Conservation (phyloP, 495 filamentous ascomycete species). For the Aspergillus funiculosus region DNA sequence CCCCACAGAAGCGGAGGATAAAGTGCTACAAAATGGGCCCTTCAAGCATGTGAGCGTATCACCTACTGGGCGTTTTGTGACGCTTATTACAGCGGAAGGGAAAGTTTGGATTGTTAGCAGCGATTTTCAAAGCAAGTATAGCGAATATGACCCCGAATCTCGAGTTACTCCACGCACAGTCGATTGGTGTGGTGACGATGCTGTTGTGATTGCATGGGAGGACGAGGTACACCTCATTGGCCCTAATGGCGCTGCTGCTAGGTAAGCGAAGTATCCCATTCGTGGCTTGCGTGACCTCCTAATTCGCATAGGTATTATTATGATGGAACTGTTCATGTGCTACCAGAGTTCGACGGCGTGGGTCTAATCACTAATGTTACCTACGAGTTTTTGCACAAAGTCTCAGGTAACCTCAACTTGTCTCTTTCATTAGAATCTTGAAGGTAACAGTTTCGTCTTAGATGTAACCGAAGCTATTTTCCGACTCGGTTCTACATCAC, state of each 20-base stretch:
- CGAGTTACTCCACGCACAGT: conserved; percentile 82
- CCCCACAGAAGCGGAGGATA: conserved; percentile 82
- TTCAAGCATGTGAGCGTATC: conserved; percentile 87
- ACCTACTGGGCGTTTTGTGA: conserved; percentile 81
- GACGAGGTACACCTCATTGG: conserved; percentile 97
- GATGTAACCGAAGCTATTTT: conserved; percentile 87
- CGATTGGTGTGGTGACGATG: conserved; percentile 95
- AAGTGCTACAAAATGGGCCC: conserved; percentile 81
- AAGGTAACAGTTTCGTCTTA: conserved; percentile 13
- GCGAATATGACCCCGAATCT: conserved; percentile 84
- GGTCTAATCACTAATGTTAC: conserved; percentile 82
- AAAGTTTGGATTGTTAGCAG: conserved; percentile 90
- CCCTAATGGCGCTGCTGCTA: conserved; percentile 68
- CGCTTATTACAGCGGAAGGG: conserved; percentile 78
- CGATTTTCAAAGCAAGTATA: conserved; percentile 86
- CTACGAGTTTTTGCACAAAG: conserved; percentile 92
- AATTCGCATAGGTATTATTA: conserved; percentile 65
- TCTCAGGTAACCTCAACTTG: conserved; percentile 49
- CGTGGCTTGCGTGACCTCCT: background rate
- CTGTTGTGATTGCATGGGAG: conserved; percentile 92
- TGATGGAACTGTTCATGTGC: conserved; percentile 81
- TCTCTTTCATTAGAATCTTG: background rate
- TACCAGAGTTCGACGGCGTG: conserved; percentile 85
- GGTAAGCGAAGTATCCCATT: conserved; percentile 31
- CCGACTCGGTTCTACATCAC: conserved; percentile 74